Evolutionary conservation across 1,284 basidiomycete species (phyloP).

Genomic region (Anthracocystis setariae): DNA sequence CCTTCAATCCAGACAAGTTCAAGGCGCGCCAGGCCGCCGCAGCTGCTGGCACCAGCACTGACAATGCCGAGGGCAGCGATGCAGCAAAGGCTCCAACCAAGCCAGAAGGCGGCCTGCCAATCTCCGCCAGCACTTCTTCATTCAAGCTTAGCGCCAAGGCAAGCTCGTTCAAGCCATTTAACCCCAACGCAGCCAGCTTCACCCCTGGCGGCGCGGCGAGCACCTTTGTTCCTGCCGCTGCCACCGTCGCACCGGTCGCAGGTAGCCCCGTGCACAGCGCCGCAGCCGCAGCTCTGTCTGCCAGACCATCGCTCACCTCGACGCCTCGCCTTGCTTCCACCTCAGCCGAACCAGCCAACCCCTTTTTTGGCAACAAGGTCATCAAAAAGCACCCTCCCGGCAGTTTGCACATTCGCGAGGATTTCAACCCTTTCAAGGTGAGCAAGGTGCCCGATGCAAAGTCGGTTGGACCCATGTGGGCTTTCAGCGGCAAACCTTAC

Average conservation of each 20-base stretch:
- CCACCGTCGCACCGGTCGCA: constrained; percentile 45
- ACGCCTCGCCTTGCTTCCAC: constrained; percentile 31
- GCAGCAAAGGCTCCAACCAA: constrained; percentile 21
- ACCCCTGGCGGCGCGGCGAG: constrained; percentile 67
- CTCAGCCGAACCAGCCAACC: constrained; percentile 72
- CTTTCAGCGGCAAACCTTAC: constrained; percentile 86
- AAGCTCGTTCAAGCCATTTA: constrained; percentile 76
- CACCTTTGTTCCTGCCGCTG: constrained; percentile 13
- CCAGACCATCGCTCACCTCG: constrained; percentile 69
- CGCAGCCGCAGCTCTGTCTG: constrained; percentile 20
- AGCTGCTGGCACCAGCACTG: constrained; percentile 16
- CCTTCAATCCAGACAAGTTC: constrained; percentile 78
- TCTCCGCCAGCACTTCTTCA: constrained; percentile 69
- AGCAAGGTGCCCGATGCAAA: constrained; percentile 80
- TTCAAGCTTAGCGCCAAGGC: constrained; percentile 86
- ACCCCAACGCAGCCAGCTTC: constrained; percentile 70
- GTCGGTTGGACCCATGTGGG: constrained; percentile 81
- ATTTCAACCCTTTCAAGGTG: constrained; percentile 93
- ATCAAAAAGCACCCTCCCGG: constrained; percentile 75
- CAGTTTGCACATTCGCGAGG: constrained; percentile 83
- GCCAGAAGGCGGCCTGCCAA: constrained; percentile 23
- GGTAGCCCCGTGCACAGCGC: constrained; percentile 26
- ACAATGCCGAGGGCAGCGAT: constrained; percentile 13
- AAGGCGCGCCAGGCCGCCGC: constrained; percentile 49
- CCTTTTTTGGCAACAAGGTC: constrained; percentile 84